Evolutionary conservation across 2,329 filamentous ascomycete genomes (phyloP), one percentile per base, ranked within the genome.

Genomic region (Fusarium abutilonis): DNA sequence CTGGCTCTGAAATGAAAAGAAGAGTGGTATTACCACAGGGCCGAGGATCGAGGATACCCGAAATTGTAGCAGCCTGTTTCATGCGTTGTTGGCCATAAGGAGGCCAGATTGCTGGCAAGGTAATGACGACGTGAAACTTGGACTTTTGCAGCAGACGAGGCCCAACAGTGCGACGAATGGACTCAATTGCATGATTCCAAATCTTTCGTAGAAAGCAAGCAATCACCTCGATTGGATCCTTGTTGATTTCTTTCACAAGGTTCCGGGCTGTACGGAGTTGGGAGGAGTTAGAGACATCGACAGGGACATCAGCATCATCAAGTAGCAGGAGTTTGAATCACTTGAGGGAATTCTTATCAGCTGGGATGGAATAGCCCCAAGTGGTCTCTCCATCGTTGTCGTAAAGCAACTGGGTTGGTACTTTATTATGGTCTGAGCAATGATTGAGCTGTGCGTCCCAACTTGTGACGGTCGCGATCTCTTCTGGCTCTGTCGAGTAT

Each of bases 91-190:
- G 73, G 0, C 76, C 75, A 29, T 78, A 79, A 0, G 71, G 63
- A 0, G 76, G 75, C 79, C 80, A 82, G 5, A 82, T 80, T 0
- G 79, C 79, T 0, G 80, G 80, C 0, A 82, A 26, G 0, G 80
- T 82, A 1, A 80, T 56, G 4, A 80, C 71, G 1, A 82, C 64
- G 2, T 76, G 67, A 6, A 81, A 73, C 0, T 31, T 67, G 61
- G 9, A 54, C 47, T 0, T 70, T 34, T 0, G 75, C 1, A 4
- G 71, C 35, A 1, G 38, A 11, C 2, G 56, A 1, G 0, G 64
- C 34, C 9, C 74, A 1, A 68, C 14, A 2, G 62, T 52, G 6
- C 54, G 36, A 4, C 38, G 56, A 3, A 80, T 75, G 1, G 56
- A 58, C 0, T 69, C 50, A 0, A 74, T 40, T 0, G 52, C 50